phyloP scores from a whole-genome alignment of 306 rosid genomes.

The Ormosia emarginata region DNA sequence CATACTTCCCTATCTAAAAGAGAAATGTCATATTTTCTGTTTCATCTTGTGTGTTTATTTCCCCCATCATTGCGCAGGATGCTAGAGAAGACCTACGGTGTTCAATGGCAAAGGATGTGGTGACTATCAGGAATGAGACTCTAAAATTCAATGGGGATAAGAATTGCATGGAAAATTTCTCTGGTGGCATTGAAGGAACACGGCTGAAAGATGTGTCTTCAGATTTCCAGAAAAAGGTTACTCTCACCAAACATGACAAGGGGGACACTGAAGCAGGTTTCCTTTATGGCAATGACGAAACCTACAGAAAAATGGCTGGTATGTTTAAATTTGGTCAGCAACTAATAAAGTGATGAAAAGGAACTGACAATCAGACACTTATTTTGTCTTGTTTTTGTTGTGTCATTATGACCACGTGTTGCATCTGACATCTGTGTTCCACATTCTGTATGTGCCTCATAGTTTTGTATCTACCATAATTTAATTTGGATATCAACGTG shows the following conservation, averaged over 20 bases:
- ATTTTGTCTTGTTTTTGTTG: background rate
- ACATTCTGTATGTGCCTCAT: background rate
- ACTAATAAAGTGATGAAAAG: background rate
- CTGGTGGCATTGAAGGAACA: conserved; percentile 40
- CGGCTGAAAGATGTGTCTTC: conserved; percentile 45
- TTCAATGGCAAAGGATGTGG: conserved; percentile 85
- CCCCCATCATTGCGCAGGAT: conserved; percentile 44
- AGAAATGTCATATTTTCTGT: conserved; percentile 5
- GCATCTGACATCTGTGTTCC: background rate
- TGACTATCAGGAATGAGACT: conserved; percentile 75
- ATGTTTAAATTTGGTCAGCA: conserved; percentile 24
- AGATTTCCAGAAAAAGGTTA: conserved; percentile 92
- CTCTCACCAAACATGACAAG: conserved; percentile 62
- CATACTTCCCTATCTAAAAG: background rate
- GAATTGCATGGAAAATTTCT: conserved; percentile 13
- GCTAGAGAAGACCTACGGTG: conserved; percentile 78
- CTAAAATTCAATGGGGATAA: conserved; percentile 51
- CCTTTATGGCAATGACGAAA: conserved; percentile 50
- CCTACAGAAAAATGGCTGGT: conserved; percentile 61
- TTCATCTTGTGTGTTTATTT: conserved; percentile 17
- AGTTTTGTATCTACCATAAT: conserved; percentile 1
- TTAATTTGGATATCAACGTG: conserved; percentile 27
- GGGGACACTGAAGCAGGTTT: conserved; percentile 34
- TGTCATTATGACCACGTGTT: background rate
- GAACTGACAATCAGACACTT: background rate